Base-by-base conservation (phyloP, 352 stramenopile species). In the Pythium chondricola region DNA sequence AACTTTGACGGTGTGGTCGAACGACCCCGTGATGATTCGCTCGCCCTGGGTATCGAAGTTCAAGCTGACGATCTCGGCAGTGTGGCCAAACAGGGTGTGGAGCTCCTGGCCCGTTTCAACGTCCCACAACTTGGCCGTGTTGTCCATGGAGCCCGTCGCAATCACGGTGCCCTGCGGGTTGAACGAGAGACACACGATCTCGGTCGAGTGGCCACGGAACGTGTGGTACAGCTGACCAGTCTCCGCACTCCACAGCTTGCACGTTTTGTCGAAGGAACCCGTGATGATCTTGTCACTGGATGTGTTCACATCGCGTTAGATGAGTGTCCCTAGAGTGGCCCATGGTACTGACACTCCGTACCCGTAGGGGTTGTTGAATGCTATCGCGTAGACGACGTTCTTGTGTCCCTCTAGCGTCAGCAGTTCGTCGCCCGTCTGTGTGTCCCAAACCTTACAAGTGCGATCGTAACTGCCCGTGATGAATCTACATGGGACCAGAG, bases 351-450 rank as follows among this genome's bases (percentile, higher is more conserved):
- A n/a, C n/a, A n/a, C n/a, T n/a, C 35, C 55, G n/a, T 49, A 93
- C 65, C 93, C 92, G 58, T 97, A 98, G 16, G 94, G 93, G 53
- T 98, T 98, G 57, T 98, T 98, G 67, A 98, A 98, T 6, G 93
- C 92, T 48, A 98, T 97, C 14, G 90, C 89, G 45, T 98, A 98
- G 10, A 98, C 93, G 2, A 98, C 93, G 63, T 98, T 98, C 60
- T 95, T 95, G 67, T 98, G 93, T 8, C 90, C 92, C 63, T 97
- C 91, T 13, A 98, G 63, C 2, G 88, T 97, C 41, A 97, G 66
- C 18, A 98, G 63, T 67, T 98, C 93, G 46, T 97, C 86, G 24
- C 90, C 93, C 5, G 88, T 97, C 41, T 95, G 75, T 2, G 93
- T 98, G 60, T 98, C 93, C 89, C 93, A 98, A 33, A 98, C 86